Conservation (phyloP, 2,329 filamentous ascomycete species). For the Alternaria brassicicola region DNA sequence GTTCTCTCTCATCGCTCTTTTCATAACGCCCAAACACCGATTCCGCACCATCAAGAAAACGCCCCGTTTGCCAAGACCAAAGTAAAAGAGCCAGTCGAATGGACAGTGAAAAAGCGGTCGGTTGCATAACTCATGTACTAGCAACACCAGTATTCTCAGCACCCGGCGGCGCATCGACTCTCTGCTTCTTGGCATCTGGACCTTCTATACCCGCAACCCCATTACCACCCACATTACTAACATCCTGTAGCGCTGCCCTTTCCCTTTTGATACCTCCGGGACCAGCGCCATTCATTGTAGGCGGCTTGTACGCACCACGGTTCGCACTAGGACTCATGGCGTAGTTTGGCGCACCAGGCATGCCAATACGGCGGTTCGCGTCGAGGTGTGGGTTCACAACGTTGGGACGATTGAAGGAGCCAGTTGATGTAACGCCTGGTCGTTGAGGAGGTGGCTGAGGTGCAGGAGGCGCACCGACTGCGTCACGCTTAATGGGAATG, state of each 20-base stretch:
- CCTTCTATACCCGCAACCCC: slow-evolving; percentile 30
- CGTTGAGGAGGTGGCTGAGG: slow-evolving; percentile 21
- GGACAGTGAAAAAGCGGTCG: too few species aligned
- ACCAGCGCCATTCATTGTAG: slow-evolving; percentile 35
- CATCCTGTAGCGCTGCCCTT: slow-evolving; percentile 51
- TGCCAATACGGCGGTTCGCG: slow-evolving; percentile 55
- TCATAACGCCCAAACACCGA: not conserved
- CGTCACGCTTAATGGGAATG: slow-evolving; percentile 68
- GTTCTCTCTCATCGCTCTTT: not conserved
- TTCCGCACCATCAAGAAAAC: not conserved
- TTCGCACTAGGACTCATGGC: slow-evolving; percentile 53
- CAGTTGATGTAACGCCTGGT: slow-evolving; percentile 16
- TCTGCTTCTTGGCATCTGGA: slow-evolving; percentile 51
- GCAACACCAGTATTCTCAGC: slow-evolving; percentile 27
- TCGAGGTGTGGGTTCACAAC: slow-evolving; percentile 58
- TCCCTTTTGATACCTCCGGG: slow-evolving; percentile 33
- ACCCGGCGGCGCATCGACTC: slow-evolving; percentile 36
- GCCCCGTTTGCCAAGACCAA: not conserved
- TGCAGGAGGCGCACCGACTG: slow-evolving; percentile 29
- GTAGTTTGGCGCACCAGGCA: slow-evolving; percentile 49
- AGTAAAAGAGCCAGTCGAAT: not conserved
- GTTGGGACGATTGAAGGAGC: slow-evolving; percentile 41
- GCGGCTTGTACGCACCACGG: slow-evolving; percentile 54
- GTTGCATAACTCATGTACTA: not conserved
- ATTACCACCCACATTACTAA: slow-evolving; percentile 52